Percentiles rank a stretch among this genome's conserved stretches.
Evolutionary conservation across 164 flowering plant genomes (phyloP).

Genomic region (Cinnamomum micranthum): DNA sequence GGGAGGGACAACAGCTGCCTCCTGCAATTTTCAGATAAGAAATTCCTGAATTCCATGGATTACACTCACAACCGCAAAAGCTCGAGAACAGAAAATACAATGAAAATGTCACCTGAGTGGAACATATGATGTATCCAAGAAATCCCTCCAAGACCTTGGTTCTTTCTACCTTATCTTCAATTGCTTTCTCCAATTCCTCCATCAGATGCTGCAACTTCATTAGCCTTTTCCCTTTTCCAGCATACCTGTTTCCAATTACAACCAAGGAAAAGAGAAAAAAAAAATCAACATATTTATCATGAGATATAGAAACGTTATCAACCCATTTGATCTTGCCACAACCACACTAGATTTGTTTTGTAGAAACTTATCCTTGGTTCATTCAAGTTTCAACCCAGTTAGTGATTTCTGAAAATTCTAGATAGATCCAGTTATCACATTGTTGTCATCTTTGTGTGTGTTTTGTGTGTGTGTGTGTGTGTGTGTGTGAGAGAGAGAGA

Average conservation of each 20-base stretch:
- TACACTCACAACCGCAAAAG: neutral
- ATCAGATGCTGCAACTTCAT: constrained; percentile 61
- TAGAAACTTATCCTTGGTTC: too few species aligned
- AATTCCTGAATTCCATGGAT: neutral
- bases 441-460: neutral
- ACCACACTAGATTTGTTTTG: too few species aligned
- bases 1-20: constrained; percentile 91
- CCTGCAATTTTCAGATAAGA: constrained; percentile 38
- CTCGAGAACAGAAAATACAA: neutral
- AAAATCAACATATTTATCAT: neutral
- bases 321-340: too few species aligned
- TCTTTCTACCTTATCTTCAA: constrained; percentile 66
- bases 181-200: constrained; percentile 60
- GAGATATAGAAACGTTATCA: neutral
- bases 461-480: neutral
- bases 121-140: constrained; percentile 67
- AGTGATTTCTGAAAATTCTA: too few species aligned
- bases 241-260: constrained; percentile 31
- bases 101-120: constrained; percentile 52
- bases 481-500: neutral
- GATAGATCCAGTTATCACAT: too few species aligned
- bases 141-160: constrained; percentile 58
- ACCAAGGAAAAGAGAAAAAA: neutral
- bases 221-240: constrained; percentile 55
- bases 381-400: too few species aligned